Base-by-base conservation (phyloP, 306 rosid species). In the Lotus japonicus region DNA sequence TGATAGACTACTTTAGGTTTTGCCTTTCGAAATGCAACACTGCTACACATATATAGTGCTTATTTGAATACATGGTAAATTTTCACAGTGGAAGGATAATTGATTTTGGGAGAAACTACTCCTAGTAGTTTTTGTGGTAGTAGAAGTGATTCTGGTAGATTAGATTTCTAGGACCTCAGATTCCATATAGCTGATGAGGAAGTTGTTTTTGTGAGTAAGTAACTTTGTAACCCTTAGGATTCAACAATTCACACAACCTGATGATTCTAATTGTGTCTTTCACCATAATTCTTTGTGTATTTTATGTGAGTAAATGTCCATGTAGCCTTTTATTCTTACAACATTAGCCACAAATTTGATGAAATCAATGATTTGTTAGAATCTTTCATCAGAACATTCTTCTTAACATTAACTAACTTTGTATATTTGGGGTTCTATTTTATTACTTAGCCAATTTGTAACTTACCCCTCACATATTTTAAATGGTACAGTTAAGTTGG, bases 21-120 rank as follows among this genome's bases (percentile, higher is more conserved):
- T 63, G 41, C 13, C 49, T 73, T 72, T 54, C 44, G 83, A 70
- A 36, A 63, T 49, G 78, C 49, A 71, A 72, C 73, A 80, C 58
- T 59, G 58, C 7, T 19, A 12, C 31, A 9, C 31, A 52, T 9
- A 15, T 31, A 16, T 50, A 66, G 31, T 36, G 36, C 15, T 56
- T 66, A 55, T 72, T 77, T 48, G 65, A 54, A 64, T 54, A 49
- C 49, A 43, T 0, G 56, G 57, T 82, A 71, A 0, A 67, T 4
- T 35, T 71, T 39, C 16, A 60, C 43, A 7, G 36, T 31, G 7
- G 7, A 31, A 31, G 36, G 36, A 31, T 7, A 31, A 31, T 31
- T 31, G 36, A 31, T 31, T 31, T 7, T 5, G 7, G 7, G 7
- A 31, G 36, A n/a, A n/a, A n/a, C n/a, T n/a, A n/a, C n/a, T n/a